Conservation (phyloP, 805 yeast genomes). For the Ogataea nonfermentans region DNA sequence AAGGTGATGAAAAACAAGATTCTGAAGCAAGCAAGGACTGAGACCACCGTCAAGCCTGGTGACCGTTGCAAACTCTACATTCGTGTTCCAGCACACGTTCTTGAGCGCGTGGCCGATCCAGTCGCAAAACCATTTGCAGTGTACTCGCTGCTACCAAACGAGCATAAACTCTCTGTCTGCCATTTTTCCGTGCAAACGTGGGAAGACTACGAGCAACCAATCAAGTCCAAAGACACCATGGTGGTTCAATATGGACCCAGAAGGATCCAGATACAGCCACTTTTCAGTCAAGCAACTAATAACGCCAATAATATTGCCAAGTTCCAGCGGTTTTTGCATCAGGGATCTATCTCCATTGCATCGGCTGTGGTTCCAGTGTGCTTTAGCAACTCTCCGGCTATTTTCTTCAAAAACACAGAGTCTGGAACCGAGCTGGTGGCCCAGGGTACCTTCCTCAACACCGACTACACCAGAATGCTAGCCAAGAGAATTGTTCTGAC, state of each 20-base stretch:
- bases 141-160: constrained; percentile 78
- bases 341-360: constrained; percentile 71
- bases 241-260: constrained; percentile 93
- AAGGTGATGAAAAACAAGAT: constrained; percentile 71
- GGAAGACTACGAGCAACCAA: constrained; percentile 85
- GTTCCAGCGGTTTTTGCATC: constrained; percentile 78
- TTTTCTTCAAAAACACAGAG: constrained; percentile 65
- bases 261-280: constrained; percentile 76
- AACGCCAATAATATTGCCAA: constrained; percentile 85
- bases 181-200: constrained; percentile 82
- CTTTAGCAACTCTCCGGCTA: constrained; percentile 80
- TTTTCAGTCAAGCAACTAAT: constrained; percentile 75
- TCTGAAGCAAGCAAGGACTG: constrained; percentile 53
- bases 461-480: constrained; percentile 79
- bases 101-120: constrained; percentile 45
- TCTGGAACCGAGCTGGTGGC: constrained; percentile 69
- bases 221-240: constrained; percentile 77
- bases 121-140: constrained; percentile 52
- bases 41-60: constrained; percentile 59
- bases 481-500: constrained; percentile 89
- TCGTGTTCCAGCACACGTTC: constrained; percentile 49
- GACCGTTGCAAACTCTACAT: constrained; percentile 58
- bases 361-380: constrained; percentile 85
- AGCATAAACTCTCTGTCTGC: constrained; percentile 79
- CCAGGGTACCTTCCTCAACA: constrained; percentile 83